Base-by-base conservation (phyloP, 2,329 filamentous ascomycete genomes). In the Ilyonectria sp. region DNA sequence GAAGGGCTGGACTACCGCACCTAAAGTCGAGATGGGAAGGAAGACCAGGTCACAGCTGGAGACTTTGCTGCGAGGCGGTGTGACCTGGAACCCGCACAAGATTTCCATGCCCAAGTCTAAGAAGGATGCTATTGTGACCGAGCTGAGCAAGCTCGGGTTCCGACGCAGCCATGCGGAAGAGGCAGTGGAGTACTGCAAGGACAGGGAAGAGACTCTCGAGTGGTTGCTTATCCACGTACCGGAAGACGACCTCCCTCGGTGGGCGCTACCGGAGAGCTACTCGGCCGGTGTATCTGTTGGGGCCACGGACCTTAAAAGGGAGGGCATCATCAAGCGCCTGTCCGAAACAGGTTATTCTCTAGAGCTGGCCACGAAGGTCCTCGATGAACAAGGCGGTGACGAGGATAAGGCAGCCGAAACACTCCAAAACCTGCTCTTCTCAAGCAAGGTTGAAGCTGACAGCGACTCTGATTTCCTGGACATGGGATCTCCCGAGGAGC, bases 201-300 rank as follows among this genome's bases (percentile, higher is more conserved):
- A 97, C 78, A 88, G 92, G 33, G 95, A 98, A 78, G 96, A 99
- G 81, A 92, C 94, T 17, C 86, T 99, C 2, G 95, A 98, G 79
- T 99, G 96, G 96, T 87, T 99, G 17, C 87, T 99, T 55, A 95
- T 98, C 58, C 95, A 99, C 80, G 94, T 99, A 2, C 96, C 96
- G 1, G 96, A 99, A 78, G 96, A 99, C 78, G 96, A 98, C 76
- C 84, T 98, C n/a, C 96, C 96, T 1, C 86, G 89, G 7, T 98
- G 95, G 94, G 94, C 94, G 74, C 84, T 99, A 47, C 96, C 96
- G 0, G 95, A 97, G 81, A 93, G 91, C 68, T 99, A 99, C 79
- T 91, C 93, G 11, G 95, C 95, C 31, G 96, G 96, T 23, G 91
- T 98, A 29, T 94, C 92, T 50, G 91, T 99, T 70, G 95, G 91